phyloP scores from a whole-genome alignment of 2,329 filamentous ascomycete genomes.

The Juglanconis juglandina region DNA sequence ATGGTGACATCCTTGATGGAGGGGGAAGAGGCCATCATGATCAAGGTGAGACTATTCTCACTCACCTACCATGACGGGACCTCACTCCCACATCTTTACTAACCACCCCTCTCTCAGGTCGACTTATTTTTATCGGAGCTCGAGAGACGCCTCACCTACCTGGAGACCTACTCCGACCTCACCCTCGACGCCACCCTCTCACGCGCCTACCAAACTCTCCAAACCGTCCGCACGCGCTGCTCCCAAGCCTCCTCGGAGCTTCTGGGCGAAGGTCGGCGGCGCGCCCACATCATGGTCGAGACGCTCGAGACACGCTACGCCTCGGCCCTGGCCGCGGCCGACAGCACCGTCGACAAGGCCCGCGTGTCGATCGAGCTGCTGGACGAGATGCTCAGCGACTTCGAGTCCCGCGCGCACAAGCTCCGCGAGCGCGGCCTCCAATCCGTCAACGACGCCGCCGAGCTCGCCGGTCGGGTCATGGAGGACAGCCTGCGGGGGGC shows the following conservation, averaged over 20 bases:
- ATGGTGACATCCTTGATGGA: constrained; percentile 61
- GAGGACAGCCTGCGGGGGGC: constrained; percentile 80
- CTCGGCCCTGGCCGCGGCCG: constrained; percentile 77
- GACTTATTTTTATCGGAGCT: constrained; percentile 82
- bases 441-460: constrained; percentile 62
- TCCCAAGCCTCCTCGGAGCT: constrained; percentile 87
- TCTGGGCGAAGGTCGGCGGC: constrained; percentile 78
- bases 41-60: constrained; percentile 43
- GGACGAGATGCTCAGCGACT: constrained; percentile 79
- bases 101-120: constrained; percentile 43
- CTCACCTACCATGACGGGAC: constrained; percentile 3
- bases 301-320: constrained; percentile 86
- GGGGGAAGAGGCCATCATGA: constrained; percentile 57
- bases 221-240: constrained; percentile 83
- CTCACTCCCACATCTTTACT: neutral
- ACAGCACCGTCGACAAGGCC: constrained; percentile 88
- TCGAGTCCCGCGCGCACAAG: constrained; percentile 78
- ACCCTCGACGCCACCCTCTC: constrained; percentile 81
- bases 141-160: constrained; percentile 78
- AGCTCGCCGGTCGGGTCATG: constrained; percentile 70
- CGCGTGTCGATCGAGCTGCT: constrained; percentile 82
- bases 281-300: constrained; percentile 86
- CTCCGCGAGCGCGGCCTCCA: constrained; percentile 73
- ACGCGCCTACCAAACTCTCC: constrained; percentile 79
- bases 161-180: constrained; percentile 83